A percentile compares a stretch with the other conserved stretches of the same genome.
phyloP scores from a whole-genome alignment of 257 asterid species.

The Forsythia viridissima region DNA sequence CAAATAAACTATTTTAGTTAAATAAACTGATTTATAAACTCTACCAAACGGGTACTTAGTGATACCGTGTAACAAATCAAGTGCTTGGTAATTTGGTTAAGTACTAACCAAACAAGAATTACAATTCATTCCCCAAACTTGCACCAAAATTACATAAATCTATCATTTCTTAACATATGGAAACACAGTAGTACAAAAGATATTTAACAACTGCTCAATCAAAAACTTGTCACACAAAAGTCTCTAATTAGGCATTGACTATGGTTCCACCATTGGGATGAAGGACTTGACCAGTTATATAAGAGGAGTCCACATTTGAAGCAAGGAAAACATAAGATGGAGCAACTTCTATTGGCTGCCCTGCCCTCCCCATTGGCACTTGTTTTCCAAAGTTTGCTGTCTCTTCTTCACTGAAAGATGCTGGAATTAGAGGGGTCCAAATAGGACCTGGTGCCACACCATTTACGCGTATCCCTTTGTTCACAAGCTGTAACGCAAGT shows the following conservation, averaged over 20 bases:
- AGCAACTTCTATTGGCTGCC: slow-evolving; percentile 75
- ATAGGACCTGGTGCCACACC: slow-evolving; percentile 83
- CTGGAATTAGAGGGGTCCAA: slow-evolving; percentile 77
- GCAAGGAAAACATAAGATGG: slow-evolving; percentile 75
- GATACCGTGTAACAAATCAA: too few species aligned
- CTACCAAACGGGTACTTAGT: too few species aligned
- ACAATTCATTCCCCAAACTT: too few species aligned
- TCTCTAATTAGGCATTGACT: slow-evolving; percentile 37
- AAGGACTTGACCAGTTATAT: slow-evolving; percentile 65
- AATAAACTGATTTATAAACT: too few species aligned
- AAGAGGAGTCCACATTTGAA: slow-evolving; percentile 56
- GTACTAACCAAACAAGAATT: too few species aligned
- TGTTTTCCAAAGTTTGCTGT: slow-evolving; percentile 46
- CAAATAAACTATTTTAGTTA: too few species aligned
- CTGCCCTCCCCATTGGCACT: slow-evolving; percentile 81
- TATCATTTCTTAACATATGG: too few species aligned
- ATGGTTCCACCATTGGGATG: slow-evolving; percentile 80
- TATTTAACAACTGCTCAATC: not conserved
- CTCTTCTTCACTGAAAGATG: slow-evolving; percentile 57
- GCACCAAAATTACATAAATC: too few species aligned
- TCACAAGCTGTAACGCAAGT: slow-evolving; percentile 53
- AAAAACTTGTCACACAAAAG: not conserved
- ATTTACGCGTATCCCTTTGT: slow-evolving; percentile 63
- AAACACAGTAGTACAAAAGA: too few species aligned
- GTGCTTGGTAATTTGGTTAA: too few species aligned